These are phyloP conservation scores for Stagonosporopsis cucurbitacearum DNA, from an alignment of 2,329 filamentous ascomycete species.

Conservation along the genomic window DNA sequence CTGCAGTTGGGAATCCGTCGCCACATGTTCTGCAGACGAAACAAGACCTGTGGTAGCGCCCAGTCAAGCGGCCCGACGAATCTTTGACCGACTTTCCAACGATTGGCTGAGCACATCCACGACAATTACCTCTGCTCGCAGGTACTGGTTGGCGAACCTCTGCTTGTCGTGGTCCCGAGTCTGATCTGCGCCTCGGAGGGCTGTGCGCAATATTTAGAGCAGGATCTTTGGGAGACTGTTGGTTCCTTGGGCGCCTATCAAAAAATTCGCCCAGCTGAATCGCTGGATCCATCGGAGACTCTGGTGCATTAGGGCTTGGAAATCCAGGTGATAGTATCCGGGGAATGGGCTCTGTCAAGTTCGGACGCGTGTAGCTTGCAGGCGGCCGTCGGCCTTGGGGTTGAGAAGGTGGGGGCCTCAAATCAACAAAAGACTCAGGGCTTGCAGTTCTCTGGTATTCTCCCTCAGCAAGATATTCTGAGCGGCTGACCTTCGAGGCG, in stretches of 20 bases:
- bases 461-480: conserved; percentile 34
- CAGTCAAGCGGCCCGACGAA: conserved; percentile 87
- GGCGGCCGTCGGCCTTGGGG: conserved; percentile 24
- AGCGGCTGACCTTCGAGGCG: conserved; percentile 36
- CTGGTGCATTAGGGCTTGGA: conserved; percentile 33
- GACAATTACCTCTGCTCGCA: conserved; percentile 75
- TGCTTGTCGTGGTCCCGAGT: conserved; percentile 24
- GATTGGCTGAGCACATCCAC: conserved; percentile 79
- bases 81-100: conserved; percentile 92
- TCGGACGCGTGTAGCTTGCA: conserved; percentile 30
- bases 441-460: conserved; percentile 35
- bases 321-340: conserved; percentile 31
- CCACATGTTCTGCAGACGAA: conserved; percentile 89
- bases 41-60: conserved; percentile 92
- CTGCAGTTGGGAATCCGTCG: conserved; percentile 80
- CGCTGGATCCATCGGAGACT: conserved; percentile 51
- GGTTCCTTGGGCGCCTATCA: conserved; percentile 26
- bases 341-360: conserved; percentile 29
- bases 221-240: conserved; percentile 21
- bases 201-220: conserved; percentile 21
- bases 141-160: conserved; percentile 39
- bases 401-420: conserved; percentile 22
- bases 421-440: conserved; percentile 39
- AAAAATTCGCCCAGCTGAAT: conserved; percentile 44
- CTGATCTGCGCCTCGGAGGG: conserved; percentile 22